Conservation (phyloP, 257 asterid genomes). For the Nyctanthes arbortristis region DNA sequence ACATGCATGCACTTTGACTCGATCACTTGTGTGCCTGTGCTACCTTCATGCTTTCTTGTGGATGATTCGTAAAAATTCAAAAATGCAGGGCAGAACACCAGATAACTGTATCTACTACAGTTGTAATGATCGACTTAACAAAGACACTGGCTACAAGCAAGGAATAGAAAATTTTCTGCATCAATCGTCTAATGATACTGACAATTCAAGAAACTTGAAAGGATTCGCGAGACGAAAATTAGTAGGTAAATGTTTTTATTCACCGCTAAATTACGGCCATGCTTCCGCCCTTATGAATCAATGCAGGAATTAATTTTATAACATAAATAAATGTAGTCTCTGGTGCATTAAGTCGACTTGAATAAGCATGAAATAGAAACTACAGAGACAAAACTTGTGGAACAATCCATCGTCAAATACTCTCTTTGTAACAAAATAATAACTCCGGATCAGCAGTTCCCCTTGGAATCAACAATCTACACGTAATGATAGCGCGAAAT, state of each 20-base stretch:
- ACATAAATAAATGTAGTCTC: neutral
- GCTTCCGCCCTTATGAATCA: neutral
- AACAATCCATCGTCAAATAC: neutral
- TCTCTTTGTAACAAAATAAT: neutral
- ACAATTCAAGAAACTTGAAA: conserved; percentile 23
- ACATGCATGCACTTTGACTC: neutral
- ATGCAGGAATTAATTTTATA: neutral
- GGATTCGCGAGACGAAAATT: conserved; percentile 31
- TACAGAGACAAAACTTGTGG: neutral
- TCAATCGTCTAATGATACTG: conserved; percentile 35
- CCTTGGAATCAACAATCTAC: neutral
- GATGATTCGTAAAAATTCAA: conserved; percentile 18
- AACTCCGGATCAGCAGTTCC: neutral
- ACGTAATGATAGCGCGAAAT: neutral
- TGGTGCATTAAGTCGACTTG: neutral
- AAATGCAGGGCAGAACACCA: conserved; percentile 55
- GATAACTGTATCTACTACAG: conserved; percentile 66
- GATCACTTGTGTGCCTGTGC: conserved; percentile 1
- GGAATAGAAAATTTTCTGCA: neutral
- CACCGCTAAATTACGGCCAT: neutral
- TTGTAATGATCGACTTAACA: conserved; percentile 60
- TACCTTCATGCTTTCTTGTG: conserved; percentile 19
- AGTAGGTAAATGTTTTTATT: conserved; percentile 41
- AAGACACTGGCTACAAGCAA: conserved; percentile 31
- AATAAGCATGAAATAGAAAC: neutral